Base-by-base conservation (phyloP, 495 filamentous ascomycete species). In the Hyaloscypha bicolor region DNA sequence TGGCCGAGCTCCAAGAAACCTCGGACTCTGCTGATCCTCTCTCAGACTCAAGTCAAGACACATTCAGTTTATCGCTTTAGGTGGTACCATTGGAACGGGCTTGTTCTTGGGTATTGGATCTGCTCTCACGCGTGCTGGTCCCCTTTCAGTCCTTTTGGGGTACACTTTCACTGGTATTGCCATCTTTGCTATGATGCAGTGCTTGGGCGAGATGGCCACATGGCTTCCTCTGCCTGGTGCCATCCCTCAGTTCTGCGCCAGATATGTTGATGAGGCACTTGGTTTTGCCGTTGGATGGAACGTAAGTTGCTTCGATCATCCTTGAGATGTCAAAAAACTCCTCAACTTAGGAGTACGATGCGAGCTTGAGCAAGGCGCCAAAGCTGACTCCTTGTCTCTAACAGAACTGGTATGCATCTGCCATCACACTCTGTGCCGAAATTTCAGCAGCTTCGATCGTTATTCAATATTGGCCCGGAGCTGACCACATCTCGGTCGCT, bases 281-380 rank as follows among this genome's bases (percentile, higher is more conserved):
- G 91, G 91, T 45, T 93, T 94, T 72, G 86, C 91, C 22, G 88
- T 93, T 75, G 91, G 90, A 32, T 94, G 91, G 90, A 89, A 89
- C 68, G 85, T 87, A 75, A 68, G 76, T 76, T 45, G 16, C 42
- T 65, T 55, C 25, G 12, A 55, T 55, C 16, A 25, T 70, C 25
- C 21, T 63, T 21, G 56, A 21, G 67, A 29, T 9, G 22, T 19
- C 22, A 6, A 9, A 29, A 29, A 30, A 58, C 25, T 25, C 25
- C 25, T 30, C 35, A 1, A 37, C 25, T 25, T 25, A 37, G 35
- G 35, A 37, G 9, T 29, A 53, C 19, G 6, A 53, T 9, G 16
- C 51, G 6, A 16, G 16, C 42, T 6, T 22, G 25, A 25, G 25
- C 25, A 16, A 22, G 29, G n/a, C 5, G 6, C 31, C 33, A 55